Base-by-base conservation (phyloP, 352 stramenopile genomes). In the Plasmopara halstedii region DNA sequence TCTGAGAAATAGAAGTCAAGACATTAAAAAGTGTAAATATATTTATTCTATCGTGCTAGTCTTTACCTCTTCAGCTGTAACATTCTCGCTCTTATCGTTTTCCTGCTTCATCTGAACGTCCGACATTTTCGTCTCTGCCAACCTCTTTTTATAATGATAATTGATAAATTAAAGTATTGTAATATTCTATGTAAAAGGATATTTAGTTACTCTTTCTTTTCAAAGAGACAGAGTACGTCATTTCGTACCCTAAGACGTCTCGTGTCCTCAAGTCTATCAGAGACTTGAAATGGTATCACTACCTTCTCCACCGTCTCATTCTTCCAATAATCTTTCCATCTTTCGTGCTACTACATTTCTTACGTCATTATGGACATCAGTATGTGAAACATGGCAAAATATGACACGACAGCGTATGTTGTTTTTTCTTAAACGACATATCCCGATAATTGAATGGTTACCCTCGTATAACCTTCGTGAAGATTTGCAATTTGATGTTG, bases 401-500 rank as follows among this genome's bases (percentile, higher is more conserved):
- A 18, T 73, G 29, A 61, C 56, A 26, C 64, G 64, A 9, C 59
- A 68, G 27, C 46, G 52, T 18, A 42, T 60, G 20, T 49, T 67
- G 42, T 73, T 70, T 26, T 70, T 68, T 36, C 44, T 74, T 11
- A 65, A 67, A 56, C 75, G 80, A 46, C 65, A 66, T 42, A 52
- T 92, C 40, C 75, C 78, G 18, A 84, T 87, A 17, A 58, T 92
- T 10, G 51, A 77, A 14, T 92, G 81, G 81, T 27, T 92, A 50
- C 78, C 75, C 19, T 43, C 46, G 11, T 92, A 92, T 56, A 51
- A 83, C 36, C 7, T 85, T 3, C 50, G 50, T 0, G 68, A 70
- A 22, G 73, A 88, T 38, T 53, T 89, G 29, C 83, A 85, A 55
- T 77, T 67, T 37, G 78, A 86, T 50, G 1, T 85, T 17, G 73